Conservation (phyloP, 2,329 filamentous ascomycete genomes). For the Cytospora piceicola region DNA sequence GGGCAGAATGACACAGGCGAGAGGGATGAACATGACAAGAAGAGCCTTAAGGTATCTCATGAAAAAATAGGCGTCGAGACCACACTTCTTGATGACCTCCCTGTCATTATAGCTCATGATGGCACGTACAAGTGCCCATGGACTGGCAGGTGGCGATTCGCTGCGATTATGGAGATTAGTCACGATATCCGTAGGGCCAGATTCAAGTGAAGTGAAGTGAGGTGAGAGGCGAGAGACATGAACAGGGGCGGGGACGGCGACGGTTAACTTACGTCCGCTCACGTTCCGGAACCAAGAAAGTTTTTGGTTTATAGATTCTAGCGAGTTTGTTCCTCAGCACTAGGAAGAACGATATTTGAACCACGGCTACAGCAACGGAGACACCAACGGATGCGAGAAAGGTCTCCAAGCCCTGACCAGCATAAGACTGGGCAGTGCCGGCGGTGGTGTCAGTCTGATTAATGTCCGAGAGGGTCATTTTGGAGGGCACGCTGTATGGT, state of each 20-base stretch:
- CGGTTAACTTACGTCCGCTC: conserved; percentile 63
- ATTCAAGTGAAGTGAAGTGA: not conserved
- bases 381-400: conserved; percentile 69
- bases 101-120: conserved; percentile 72
- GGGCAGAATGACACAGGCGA: conserved; percentile 77
- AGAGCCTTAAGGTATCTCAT: conserved; percentile 79
- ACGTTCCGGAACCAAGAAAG: conserved; percentile 82
- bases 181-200: not conserved
- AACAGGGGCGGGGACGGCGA: not conserved
- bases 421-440: conserved; percentile 37
- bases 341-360: conserved; percentile 72
- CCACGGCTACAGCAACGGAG: conserved; percentile 64
- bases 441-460: conserved; percentile 21
- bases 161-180: conserved; percentile 12
- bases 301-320: conserved; percentile 84
- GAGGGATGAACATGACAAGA: conserved; percentile 87
- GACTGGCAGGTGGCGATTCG: conserved; percentile 66
- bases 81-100: conserved; percentile 92
- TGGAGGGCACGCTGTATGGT: conserved; percentile 1
- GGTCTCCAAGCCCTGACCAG: conserved; percentile 53
- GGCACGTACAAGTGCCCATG: conserved; percentile 57
- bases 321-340: conserved; percentile 77
- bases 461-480: conserved; percentile 27
- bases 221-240: too few species aligned
- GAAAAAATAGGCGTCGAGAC: conserved; percentile 97